These are phyloP conservation scores for Dryas integrifolia DNA, from an alignment of 331 rosid species.

Conservation along the genomic window DNA sequence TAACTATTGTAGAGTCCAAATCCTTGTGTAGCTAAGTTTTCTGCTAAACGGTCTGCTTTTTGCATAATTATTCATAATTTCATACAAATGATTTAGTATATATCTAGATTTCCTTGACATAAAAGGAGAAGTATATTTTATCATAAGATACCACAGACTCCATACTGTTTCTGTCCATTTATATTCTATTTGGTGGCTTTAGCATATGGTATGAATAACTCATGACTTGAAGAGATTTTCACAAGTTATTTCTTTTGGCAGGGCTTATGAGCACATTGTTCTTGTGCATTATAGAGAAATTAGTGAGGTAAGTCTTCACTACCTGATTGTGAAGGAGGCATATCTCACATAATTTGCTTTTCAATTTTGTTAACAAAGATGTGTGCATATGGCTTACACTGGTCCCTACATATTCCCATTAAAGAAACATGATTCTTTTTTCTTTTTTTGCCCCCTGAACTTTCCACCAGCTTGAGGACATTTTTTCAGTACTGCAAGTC, in stretches of 20 bases:
- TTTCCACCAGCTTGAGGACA: background rate
- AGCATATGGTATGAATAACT: background rate
- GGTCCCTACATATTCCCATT: too few relatives aligned
- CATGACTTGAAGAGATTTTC: constrained; percentile 9
- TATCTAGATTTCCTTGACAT: background rate
- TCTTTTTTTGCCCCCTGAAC: background rate
- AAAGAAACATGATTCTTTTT: too few relatives aligned
- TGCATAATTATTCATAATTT: background rate
- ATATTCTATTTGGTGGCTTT: background rate
- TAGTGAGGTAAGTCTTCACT: constrained; percentile 60
- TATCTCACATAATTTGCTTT: background rate
- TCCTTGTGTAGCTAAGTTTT: constrained; percentile 20
- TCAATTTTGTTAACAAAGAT: background rate
- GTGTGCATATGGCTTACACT: background rate
- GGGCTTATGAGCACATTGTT: constrained; percentile 87
- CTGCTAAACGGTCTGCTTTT: constrained; percentile 13
- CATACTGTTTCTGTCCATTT: background rate
- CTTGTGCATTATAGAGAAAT: constrained; percentile 92
- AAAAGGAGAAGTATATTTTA: background rate
- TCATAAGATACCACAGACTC: background rate
- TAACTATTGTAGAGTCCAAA: constrained; percentile 17
- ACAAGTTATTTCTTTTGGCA: constrained; percentile 42
- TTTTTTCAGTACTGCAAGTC: background rate
- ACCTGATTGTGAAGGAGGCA: constrained; percentile 27
- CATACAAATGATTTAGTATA: background rate